Percentiles rank a stretch among this genome's conserved stretches.
These are phyloP conservation scores for Meyerozyma smithsonii DNA, from an alignment of 1,139 yeast genomes.

Conservation along the genomic window DNA sequence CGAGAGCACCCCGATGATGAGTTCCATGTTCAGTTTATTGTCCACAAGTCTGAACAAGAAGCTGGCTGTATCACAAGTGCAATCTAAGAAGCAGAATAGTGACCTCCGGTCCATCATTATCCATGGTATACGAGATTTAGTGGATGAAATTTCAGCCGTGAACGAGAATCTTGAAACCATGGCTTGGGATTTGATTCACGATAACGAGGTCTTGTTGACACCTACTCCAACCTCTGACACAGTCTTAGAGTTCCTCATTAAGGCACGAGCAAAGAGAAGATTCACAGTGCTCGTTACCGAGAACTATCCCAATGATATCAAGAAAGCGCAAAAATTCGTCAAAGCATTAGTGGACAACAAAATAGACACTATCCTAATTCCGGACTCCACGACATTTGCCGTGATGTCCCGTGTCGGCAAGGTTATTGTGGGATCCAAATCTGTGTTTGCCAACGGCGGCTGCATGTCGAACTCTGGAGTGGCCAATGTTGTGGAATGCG, in stretches of 20 bases:
- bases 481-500: constrained; percentile 91
- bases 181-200: constrained; percentile 92
- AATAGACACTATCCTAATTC: constrained; percentile 85
- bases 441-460: constrained; percentile 96
- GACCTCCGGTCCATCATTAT: constrained; percentile 85
- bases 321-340: constrained; percentile 74
- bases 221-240: constrained; percentile 94
- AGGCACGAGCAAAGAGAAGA: constrained; percentile 84
- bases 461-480: constrained; percentile 88
- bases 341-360: constrained; percentile 76
- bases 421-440: constrained; percentile 85
- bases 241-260: constrained; percentile 77
- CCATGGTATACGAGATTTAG: constrained; percentile 89
- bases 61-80: constrained; percentile 18
- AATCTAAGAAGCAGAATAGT: constrained; percentile 41
- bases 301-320: constrained; percentile 82
- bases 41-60: constrained; percentile 43
- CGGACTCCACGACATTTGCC: constrained; percentile 90
- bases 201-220: constrained; percentile 83
- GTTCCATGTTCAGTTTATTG: constrained; percentile 84
- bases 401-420: constrained; percentile 97
- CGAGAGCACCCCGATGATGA: constrained; percentile 54
- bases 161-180: constrained; percentile 88
- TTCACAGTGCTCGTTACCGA: constrained; percentile 93
- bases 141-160: constrained; percentile 86